A percentile compares a stretch with the other conserved stretches of the same genome.
These are phyloP conservation scores for Lactarius sp. DNA, from an alignment of 768 basidiomycete genomes.

Conservation along the genomic window DNA sequence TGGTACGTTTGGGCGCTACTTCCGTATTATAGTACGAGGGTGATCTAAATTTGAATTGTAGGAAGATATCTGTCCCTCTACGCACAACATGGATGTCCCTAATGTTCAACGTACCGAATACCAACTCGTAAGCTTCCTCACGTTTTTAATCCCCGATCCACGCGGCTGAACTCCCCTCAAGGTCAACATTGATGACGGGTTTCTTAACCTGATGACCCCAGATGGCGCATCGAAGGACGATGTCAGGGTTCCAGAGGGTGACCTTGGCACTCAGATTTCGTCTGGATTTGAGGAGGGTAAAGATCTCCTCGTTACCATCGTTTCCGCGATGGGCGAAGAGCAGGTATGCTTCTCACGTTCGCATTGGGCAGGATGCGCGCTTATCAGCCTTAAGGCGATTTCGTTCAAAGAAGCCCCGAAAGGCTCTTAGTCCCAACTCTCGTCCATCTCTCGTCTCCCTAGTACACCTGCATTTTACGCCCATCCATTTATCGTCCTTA, in stretches of 20 bases:
- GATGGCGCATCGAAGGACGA: slow-evolving; percentile 89
- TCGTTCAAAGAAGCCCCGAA: slow-evolving; percentile 88
- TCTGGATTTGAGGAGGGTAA: slow-evolving; percentile 76
- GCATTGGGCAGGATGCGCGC: not conserved
- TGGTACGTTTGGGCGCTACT: slow-evolving; percentile 49
- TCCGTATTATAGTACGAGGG: slow-evolving; percentile 2
- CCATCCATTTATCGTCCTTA: slow-evolving; percentile 25
- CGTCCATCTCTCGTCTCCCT: slow-evolving; percentile 11
- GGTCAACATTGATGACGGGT: slow-evolving; percentile 90
- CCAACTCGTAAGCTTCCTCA: slow-evolving; percentile 58
- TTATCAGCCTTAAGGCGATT: slow-evolving; percentile 50
- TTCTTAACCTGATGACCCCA: slow-evolving; percentile 86
- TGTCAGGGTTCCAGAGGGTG: slow-evolving; percentile 85
- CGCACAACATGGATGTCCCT: slow-evolving; percentile 99
- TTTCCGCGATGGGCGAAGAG: slow-evolving; percentile 91
- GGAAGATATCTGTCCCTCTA: slow-evolving; percentile 94
- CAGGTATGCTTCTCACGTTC: slow-evolving; percentile 41
- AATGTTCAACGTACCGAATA: slow-evolving; percentile 89
- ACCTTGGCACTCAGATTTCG: slow-evolving; percentile 69
- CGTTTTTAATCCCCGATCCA: not conserved
- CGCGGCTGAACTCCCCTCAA: slow-evolving; percentile 28
- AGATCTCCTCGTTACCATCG: slow-evolving; percentile 81
- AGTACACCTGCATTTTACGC: slow-evolving; percentile 22
- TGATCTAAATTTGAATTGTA: slow-evolving; percentile 33
- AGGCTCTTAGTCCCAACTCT: slow-evolving; percentile 33